A percentile compares a stretch with the other conserved stretches of the same genome.
Conservation (phyloP, 2,329 filamentous ascomycete genomes). For the Ophiocordyceps camponoti-leonardi region DNA sequence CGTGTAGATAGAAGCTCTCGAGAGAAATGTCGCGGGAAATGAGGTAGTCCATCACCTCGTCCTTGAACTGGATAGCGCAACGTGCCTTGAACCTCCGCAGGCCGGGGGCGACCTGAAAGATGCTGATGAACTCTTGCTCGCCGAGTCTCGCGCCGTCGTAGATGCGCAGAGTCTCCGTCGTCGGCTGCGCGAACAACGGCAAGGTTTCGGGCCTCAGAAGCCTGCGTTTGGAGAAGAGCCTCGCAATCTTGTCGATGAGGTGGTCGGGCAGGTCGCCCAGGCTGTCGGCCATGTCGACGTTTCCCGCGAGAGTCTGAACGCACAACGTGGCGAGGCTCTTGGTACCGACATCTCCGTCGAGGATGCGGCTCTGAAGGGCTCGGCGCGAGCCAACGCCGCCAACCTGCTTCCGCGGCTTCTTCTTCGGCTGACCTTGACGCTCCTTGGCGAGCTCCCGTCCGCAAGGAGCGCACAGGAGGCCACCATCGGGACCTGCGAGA, state of each 20-base stretch:
- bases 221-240: constrained; percentile 42
- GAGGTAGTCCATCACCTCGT: constrained; percentile 67
- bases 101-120: constrained; percentile 58
- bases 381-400: constrained; percentile 46
- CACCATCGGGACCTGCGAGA: constrained; percentile 64
- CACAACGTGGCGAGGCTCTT: constrained; percentile 51
- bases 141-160: constrained; percentile 49
- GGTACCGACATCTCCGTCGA: constrained; percentile 58
- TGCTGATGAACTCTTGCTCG: constrained; percentile 59
- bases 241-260: constrained; percentile 40
- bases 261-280: constrained; percentile 40
- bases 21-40: constrained; percentile 52
- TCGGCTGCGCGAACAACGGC: constrained; percentile 37
- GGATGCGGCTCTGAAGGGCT: constrained; percentile 64
- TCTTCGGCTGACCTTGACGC: constrained; percentile 20
- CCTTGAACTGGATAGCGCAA: constrained; percentile 85
- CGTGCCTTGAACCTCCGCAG: constrained; percentile 58
- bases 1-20: constrained; percentile 62
- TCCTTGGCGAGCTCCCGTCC: constrained; percentile 58
- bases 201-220: constrained; percentile 36
- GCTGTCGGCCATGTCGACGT: constrained; percentile 43
- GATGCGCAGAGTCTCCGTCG: constrained; percentile 31
- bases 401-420: constrained; percentile 30
- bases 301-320: constrained; percentile 43
- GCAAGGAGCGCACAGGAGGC: constrained; percentile 70